Base-by-base conservation (phyloP, 805 yeast genomes). In the Lachancea kluyveri region DNA sequence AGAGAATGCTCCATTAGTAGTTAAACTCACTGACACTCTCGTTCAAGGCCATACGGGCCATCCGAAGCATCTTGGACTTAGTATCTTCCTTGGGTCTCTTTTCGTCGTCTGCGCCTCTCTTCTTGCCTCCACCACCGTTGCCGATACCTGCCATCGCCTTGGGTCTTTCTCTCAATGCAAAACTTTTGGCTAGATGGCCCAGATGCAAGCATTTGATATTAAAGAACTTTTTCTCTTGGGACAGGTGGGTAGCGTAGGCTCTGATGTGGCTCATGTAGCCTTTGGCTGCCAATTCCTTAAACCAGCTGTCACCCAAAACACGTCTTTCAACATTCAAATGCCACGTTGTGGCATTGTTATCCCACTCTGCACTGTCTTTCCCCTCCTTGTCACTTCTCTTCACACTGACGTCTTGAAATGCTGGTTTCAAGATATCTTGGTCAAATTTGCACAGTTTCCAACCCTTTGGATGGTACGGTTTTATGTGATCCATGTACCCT, bases 141-240 rank as follows among this genome's bases (percentile, higher is more conserved):
- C 30, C 44, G 42, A 11, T 47, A 50, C 26, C 51, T 30, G 33
- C 47, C 51, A 82, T 65, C 45, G 73, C 74, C 64, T 82, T 86
- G 17, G 99, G 99, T 6, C 94, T 80, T 48, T 92, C 98, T 59
- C 99, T 76, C 32, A 92, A 65, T 2, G 90, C 99, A 58, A 94
- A 94, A 42, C 92, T 72, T 56, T 92, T 92, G 13, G 97, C 96
- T 48, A 94, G 64, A 64, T 92, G 99, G 17, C 99, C 99, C 43
- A 94, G 64, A 67, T 92, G 99, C 37, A 94, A 63, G 20, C 69
- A 60, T 46, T 82, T 82, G 19, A 92, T 79, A 51, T 85, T 87
- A 67, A 92, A 92, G 41, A 70, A 75, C 29, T 68, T 72, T 52
- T 88, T 74, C 57, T 92, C 98, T 2, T 76, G 48, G 0, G 88